Conservation (phyloP, 176 grass and related monocot species). For the Areca catechu region DNA sequence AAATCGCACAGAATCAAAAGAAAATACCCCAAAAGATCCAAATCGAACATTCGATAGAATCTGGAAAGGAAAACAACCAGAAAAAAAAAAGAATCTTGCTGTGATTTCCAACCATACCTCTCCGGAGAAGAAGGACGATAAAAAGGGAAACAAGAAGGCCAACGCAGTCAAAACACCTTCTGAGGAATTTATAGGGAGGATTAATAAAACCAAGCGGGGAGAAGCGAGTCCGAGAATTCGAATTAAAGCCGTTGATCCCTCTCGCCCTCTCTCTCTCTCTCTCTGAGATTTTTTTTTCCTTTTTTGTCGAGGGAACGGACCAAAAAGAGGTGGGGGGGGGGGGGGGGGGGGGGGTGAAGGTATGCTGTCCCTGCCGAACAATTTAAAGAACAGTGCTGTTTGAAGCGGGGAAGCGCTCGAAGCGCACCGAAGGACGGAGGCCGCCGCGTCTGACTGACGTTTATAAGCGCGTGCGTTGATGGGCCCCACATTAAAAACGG, state of each 20-base stretch:
- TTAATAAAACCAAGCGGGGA: background rate
- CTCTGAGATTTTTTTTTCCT: background rate
- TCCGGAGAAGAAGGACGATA: constrained; percentile 4
- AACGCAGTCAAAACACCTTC: background rate
- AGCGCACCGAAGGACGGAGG: no score
- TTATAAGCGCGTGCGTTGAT: no score
- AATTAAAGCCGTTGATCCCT: constrained; percentile 54
- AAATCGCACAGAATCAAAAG: background rate
- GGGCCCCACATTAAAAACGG: no score
- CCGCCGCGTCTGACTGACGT: no score
- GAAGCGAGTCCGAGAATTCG: constrained; percentile 45
- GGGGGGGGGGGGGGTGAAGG: no score
- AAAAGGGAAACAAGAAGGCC: background rate
- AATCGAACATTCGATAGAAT: no score
- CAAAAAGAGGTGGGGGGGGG: no score
- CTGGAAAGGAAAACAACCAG: background rate
- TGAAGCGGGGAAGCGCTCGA: no score
- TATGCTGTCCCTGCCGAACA: no score
- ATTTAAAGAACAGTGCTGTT: no score
- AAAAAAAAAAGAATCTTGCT: background rate
- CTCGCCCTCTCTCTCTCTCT: constrained; percentile 2
- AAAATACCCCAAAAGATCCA: no score
- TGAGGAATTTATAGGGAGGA: background rate
- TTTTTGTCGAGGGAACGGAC: background rate
- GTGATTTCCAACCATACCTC: constrained; percentile 19